Conservation (phyloP, 495 filamentous ascomycete species). For the Xylaria curta region DNA sequence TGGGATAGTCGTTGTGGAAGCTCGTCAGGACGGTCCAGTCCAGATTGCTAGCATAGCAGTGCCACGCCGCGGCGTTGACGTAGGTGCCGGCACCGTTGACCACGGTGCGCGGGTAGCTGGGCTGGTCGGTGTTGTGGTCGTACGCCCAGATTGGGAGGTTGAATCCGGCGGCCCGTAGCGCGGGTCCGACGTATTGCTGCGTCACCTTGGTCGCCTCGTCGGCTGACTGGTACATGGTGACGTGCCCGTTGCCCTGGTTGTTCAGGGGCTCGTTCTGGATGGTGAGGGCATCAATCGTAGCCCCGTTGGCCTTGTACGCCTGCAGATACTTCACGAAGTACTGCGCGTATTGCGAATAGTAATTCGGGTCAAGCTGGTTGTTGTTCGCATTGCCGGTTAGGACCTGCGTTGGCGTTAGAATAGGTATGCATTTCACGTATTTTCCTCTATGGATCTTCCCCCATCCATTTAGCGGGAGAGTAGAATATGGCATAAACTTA, state of each 20-base stretch:
- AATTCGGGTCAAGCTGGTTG: slow-evolving; percentile 60
- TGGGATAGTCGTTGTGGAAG: slow-evolving; percentile 55
- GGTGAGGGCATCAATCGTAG: slow-evolving; percentile 59
- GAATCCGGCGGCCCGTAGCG: slow-evolving; percentile 49
- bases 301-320: slow-evolving; percentile 52
- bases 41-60: slow-evolving; percentile 57
- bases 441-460: background rate
- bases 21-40: slow-evolving; percentile 59
- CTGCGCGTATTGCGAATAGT: slow-evolving; percentile 54
- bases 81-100: slow-evolving; percentile 50
- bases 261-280: slow-evolving; percentile 66
- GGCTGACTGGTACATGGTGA: slow-evolving; percentile 60
- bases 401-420: slow-evolving; percentile 28
- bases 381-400: slow-evolving; percentile 54
- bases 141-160: slow-evolving; percentile 60
- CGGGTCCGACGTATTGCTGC: slow-evolving; percentile 57
- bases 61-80: slow-evolving; percentile 60
- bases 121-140: slow-evolving; percentile 61
- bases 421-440: background rate
- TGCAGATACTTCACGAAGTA: slow-evolving; percentile 66
- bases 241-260: slow-evolving; percentile 56
- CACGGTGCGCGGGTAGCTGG: slow-evolving; percentile 57
- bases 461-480: background rate
- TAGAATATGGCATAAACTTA: slow-evolving; percentile 23
- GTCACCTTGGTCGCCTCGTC: slow-evolving; percentile 57